phyloP scores from a whole-genome alignment of 306 rosid species.

The Cucumis cinereus region DNA sequence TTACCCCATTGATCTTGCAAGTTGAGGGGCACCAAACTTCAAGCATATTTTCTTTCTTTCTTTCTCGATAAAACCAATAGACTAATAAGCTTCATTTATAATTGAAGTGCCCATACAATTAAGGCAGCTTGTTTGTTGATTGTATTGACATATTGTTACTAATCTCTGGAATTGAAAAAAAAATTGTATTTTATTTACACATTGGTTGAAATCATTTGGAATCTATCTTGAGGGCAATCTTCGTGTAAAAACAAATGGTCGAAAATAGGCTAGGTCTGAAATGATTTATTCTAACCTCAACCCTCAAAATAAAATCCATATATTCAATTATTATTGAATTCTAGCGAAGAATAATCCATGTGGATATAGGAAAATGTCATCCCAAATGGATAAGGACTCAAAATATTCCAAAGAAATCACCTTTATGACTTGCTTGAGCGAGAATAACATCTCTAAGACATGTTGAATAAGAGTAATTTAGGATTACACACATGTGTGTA shows the following conservation, averaged over 20 bases:
- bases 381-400: neutral
- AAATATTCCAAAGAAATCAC: neutral
- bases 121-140: neutral
- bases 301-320: neutral
- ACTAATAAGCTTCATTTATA: neutral
- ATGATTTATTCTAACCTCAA: neutral
- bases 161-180: neutral
- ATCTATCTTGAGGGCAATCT: too few relatives aligned
- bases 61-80: neutral
- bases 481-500: too few relatives aligned
- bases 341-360: neutral
- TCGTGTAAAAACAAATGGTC: too few relatives aligned
- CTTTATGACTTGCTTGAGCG: neutral
- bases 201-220: neutral
- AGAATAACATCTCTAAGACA: too few relatives aligned
- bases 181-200: neutral
- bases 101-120: neutral
- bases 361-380: neutral
- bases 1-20: neutral
- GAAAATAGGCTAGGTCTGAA: neutral
- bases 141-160: neutral
- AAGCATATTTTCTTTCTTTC: too few relatives aligned
- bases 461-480: too few relatives aligned
- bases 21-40: neutral
- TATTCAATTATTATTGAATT: neutral